Evolutionary conservation across 2,329 filamentous ascomycete genomes (phyloP), one percentile per base, ranked within the genome.

Genomic region (Diplocarpon mali): DNA sequence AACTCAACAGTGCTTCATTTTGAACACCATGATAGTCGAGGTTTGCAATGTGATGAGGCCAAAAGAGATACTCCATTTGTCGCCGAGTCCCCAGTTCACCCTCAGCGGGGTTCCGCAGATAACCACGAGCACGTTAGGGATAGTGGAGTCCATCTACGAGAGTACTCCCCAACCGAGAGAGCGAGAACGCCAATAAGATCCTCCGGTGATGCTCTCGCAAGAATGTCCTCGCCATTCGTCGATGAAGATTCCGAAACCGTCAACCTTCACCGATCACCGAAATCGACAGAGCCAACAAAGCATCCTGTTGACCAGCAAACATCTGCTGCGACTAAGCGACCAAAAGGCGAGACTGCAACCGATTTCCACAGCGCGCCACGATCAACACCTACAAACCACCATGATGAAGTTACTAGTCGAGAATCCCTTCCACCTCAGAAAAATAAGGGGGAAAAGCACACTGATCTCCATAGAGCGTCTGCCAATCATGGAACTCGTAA

Each of bases 141-240:
- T 54, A 79, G 76, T 59, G 75, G 72, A 20, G 69, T 78, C 27
- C 71, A 77, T 52, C 63, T 76, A 35, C 69, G 67, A 16, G 72
- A 75, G 34, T 66, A 63, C 20, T 58, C 58, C 5, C 58, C 59
- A 29, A 64, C 51, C 36, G 48, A 52, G 49, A 55, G 53, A 51
- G 44, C 48, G 45, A 44, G 58, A 54, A 46, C 53, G 39, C 57
- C 54, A 40, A 42, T 55, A 42, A 48, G 58, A 41, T 56, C 58
- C 45, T 44, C 55, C 49, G 56, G 64, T 59, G 58, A 65, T 53
- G 47, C 61, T 37, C 59, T 62, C 46, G 60, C 50, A 47, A 64
- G 55, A 32, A 61, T 62, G 53, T 61, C 65, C 8, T 64, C 61
- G 59, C 58, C 67, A 50, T 48, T 60, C n/a, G 57, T 66, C 10